Conservation (phyloP, 371 early-diverging fungal genomes). For the Racocetra persica region DNA sequence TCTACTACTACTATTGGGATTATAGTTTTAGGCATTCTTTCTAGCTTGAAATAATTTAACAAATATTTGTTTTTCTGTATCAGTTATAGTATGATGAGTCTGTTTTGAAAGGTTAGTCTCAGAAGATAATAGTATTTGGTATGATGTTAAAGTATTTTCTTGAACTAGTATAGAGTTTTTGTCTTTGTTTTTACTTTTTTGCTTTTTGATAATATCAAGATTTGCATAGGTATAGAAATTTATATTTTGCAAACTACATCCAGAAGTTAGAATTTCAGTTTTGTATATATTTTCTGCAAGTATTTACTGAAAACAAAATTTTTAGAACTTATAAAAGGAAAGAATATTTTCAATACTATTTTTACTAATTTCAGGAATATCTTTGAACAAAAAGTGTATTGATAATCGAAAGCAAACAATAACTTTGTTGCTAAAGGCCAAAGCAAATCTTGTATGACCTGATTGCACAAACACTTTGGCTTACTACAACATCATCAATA, state of each 20-base stretch:
- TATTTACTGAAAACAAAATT: neutral
- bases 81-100: too few species aligned
- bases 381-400: neutral
- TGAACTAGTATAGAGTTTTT: neutral
- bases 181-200: neutral
- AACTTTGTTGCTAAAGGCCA: neutral
- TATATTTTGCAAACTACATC: neutral
- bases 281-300: constrained; percentile 1
- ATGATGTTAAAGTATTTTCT: too few species aligned
- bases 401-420: neutral
- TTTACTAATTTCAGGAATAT: neutral
- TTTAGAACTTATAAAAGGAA: neutral
- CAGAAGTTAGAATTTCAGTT: neutral
- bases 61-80: too few species aligned
- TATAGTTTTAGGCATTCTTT: too few species aligned
- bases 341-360: neutral
- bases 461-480: neutral
- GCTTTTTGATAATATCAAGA: too few species aligned
- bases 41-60: too few species aligned
- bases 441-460: neutral
- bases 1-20: too few species aligned
- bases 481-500: neutral
- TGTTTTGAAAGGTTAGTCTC: too few species aligned
- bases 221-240: neutral
- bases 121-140: too few species aligned